A percentile compares a stretch with the other conserved stretches of the same genome.
Conservation (phyloP, 345 rosid genomes). For the Gossypioides kirkii region DNA sequence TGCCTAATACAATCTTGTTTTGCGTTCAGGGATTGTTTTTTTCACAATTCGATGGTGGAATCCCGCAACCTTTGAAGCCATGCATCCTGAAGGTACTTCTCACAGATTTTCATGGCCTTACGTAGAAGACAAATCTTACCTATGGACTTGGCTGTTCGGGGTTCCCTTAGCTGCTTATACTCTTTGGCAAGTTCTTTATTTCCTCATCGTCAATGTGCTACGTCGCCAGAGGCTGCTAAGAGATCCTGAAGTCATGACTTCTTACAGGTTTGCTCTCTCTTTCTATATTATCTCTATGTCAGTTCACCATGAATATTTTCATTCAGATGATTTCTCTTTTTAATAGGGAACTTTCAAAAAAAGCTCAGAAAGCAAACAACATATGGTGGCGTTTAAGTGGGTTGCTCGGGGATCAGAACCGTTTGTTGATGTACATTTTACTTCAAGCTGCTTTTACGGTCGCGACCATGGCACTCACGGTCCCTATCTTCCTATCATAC, state of each 20-base stretch:
- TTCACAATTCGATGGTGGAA: conserved; percentile 99
- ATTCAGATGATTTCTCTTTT: background rate
- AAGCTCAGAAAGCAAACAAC: conserved; percentile 86
- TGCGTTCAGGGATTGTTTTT: conserved; percentile 70
- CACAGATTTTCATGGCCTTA: conserved; percentile 88
- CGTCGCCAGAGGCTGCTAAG: conserved; percentile 84
- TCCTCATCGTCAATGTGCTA: conserved; percentile 82
- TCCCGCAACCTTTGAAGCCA: conserved; percentile 84
- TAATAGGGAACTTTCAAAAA: conserved; percentile 74
- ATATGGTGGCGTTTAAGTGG: conserved; percentile 86
- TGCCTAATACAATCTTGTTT: conserved; percentile 16
- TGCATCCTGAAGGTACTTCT: conserved; percentile 76
- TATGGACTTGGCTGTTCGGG: conserved; percentile 79
- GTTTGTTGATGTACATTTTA: conserved; percentile 73
- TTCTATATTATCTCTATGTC: background rate
- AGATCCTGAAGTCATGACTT: conserved; percentile 99
- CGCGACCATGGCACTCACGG: conserved; percentile 90
- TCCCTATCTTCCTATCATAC: conserved; percentile 84
- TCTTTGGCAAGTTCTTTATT: conserved; percentile 89
- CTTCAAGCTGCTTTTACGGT: conserved; percentile 81
- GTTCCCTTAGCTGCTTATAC: conserved; percentile 81
- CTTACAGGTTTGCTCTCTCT: conserved; percentile 57
- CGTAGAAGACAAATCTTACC: conserved; percentile 69
- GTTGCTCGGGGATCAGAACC: conserved; percentile 80
- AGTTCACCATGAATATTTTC: background rate